Percentiles rank a stretch among this genome's conserved stretches.
Conservation (phyloP, 2,329 filamentous ascomycete genomes). For the Alternaria longipes region DNA sequence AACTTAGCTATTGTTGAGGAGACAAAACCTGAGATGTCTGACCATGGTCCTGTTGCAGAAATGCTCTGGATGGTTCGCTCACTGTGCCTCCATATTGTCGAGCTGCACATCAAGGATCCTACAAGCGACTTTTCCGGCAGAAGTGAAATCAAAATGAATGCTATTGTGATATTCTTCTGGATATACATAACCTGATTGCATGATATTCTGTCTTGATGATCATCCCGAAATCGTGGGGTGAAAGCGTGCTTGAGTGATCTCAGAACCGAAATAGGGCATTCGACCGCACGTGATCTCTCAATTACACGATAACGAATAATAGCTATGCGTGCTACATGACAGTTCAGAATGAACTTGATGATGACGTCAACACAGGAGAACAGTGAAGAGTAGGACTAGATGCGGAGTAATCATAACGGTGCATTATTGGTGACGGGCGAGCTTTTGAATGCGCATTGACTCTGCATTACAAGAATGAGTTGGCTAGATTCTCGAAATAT, state of each 20-base stretch:
- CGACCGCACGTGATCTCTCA: background rate
- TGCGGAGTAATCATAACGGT: accelerated
- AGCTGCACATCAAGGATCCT: background rate
- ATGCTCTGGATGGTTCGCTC: no score
- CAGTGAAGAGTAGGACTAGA: background rate
- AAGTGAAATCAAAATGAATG: background rate
- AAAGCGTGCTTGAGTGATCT: background rate
- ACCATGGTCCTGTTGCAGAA: no score
- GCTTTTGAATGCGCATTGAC: background rate
- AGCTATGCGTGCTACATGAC: background rate
- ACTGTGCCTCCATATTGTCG: background rate
- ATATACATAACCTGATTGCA: no score
- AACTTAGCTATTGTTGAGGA: no score
- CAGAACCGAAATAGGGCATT: background rate
- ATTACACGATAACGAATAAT: background rate
- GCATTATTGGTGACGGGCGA: background rate
- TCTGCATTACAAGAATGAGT: conserved; percentile 34
- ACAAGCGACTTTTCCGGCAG: no score
- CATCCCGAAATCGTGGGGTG: background rate
- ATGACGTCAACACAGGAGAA: background rate
- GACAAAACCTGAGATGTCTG: no score
- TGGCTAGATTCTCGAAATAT: conserved; percentile 44
- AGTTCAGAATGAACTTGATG: background rate
- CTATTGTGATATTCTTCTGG: background rate
- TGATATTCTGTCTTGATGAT: no score